Conservation (phyloP, 202 grass and related monocot genomes). For the Setaria italica region DNA sequence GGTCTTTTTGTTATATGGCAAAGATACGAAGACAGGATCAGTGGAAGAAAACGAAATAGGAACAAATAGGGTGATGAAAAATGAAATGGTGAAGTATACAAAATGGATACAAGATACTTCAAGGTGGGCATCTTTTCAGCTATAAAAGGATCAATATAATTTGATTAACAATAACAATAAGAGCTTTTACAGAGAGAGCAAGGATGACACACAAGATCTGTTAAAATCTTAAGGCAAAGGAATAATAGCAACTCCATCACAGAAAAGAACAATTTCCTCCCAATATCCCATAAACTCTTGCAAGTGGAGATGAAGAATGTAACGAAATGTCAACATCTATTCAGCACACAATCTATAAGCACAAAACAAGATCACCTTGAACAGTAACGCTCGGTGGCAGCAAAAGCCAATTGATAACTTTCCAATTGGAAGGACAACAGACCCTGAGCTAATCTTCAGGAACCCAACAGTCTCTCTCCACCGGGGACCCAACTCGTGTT, state of each 20-base stretch:
- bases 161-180: slow-evolving; percentile 1
- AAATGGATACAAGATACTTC: not conserved
- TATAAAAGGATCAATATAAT: not conserved
- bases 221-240: slow-evolving; percentile 21
- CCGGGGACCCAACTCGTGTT: slow-evolving; percentile 56
- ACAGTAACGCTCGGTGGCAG: slow-evolving; percentile 71
- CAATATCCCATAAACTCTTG: not conserved
- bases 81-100: slow-evolving; percentile 12
- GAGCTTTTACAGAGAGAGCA: not conserved
- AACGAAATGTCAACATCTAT: not conserved
- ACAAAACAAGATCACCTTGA: slow-evolving; percentile 63
- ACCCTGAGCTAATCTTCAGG: slow-evolving; percentile 69
- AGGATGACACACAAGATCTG: not conserved
- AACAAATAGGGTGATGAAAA: slow-evolving; percentile 3
- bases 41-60: not conserved
- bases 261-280: not conserved
- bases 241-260: not conserved
- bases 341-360: slow-evolving; percentile 18
- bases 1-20: slow-evolving; percentile 44
- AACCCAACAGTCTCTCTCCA: slow-evolving; percentile 68
- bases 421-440: slow-evolving; percentile 80
- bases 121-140: not conserved
- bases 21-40: slow-evolving; percentile 38
- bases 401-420: slow-evolving; percentile 79
- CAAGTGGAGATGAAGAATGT: not conserved